A percentile compares a stretch with the other conserved stretches of the same genome.
phyloP scores from a whole-genome alignment of 202 grass and related monocot species.

The Eragrostis tef region DNA sequence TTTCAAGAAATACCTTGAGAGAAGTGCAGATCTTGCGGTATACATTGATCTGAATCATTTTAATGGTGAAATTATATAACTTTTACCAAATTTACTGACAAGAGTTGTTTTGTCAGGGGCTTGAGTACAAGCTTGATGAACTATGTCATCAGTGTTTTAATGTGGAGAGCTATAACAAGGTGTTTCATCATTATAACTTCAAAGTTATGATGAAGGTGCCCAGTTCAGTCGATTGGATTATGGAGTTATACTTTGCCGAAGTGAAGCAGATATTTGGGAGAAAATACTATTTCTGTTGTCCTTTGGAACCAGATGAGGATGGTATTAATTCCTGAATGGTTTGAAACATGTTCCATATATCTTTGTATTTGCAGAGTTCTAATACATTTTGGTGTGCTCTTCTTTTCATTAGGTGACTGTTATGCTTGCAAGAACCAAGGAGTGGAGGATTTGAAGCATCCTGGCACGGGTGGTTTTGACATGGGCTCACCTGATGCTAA shows the following conservation, averaged over 20 bases:
- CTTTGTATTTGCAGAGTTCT: neutral
- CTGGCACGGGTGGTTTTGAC: conserved; percentile 3
- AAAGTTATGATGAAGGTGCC: conserved; percentile 15
- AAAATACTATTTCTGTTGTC: conserved; percentile 26
- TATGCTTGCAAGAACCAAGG: conserved; percentile 31
- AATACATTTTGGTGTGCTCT: neutral
- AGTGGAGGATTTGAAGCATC: conserved; percentile 25
- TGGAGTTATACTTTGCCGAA: conserved; percentile 31
- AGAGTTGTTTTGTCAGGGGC: neutral
- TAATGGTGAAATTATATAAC: neutral
- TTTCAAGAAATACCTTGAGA: neutral
- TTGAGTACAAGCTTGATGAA: neutral
- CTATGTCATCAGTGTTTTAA: conserved; percentile 16
- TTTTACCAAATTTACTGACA: neutral
- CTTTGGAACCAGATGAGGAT: conserved; percentile 26
- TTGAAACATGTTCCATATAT: neutral
- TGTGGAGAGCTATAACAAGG: conserved; percentile 18
- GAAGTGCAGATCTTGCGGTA: neutral
- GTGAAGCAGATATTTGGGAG: conserved; percentile 32
- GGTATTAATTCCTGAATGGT: neutral
- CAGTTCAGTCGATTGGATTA: neutral
- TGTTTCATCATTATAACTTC: conserved; percentile 44
- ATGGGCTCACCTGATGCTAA: neutral
- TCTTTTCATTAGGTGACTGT: conserved; percentile 8
- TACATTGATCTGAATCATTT: neutral